These are phyloP conservation scores for Bathelium albidoporum DNA, from an alignment of 495 filamentous ascomycete genomes.

Conservation along the genomic window DNA sequence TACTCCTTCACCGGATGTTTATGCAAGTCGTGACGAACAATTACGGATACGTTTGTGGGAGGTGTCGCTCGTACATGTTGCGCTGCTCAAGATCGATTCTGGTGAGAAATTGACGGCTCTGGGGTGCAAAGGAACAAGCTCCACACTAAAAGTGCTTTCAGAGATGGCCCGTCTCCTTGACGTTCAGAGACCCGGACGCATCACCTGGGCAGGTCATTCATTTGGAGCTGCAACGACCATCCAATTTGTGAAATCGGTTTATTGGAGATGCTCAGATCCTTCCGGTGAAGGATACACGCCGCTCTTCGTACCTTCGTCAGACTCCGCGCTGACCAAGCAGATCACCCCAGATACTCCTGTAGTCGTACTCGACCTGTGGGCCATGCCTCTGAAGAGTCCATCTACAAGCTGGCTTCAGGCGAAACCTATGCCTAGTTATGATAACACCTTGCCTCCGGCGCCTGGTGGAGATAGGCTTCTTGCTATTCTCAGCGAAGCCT, in stretches of 20 bases:
- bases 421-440: conserved; percentile 57
- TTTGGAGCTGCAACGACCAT: conserved; percentile 63
- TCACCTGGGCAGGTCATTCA: conserved; percentile 63
- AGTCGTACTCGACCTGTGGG: conserved; percentile 66
- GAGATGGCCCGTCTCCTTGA: conserved; percentile 47
- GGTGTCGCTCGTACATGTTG: conserved; percentile 51
- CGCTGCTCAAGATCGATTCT: conserved; percentile 49
- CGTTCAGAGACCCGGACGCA: conserved; percentile 56
- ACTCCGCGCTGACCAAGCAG: conserved; percentile 44
- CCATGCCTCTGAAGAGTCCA: conserved; percentile 49
- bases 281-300: conserved; percentile 22
- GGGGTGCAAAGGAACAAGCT: conserved; percentile 32
- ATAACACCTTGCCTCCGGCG: conserved; percentile 6
- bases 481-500: conserved; percentile 55
- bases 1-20: conserved; percentile 43
- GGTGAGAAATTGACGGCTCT: conserved; percentile 35
- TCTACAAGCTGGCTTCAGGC: conserved; percentile 47
- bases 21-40: conserved; percentile 51
- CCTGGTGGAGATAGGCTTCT: conserved; percentile 41
- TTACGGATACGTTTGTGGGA: conserved; percentile 65
- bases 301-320: conserved; percentile 40
- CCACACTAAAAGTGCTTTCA: conserved; percentile 32
- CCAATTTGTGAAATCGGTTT: conserved; percentile 63
- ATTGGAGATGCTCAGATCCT: conserved; percentile 36
- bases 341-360: conserved; percentile 51